Base-by-base conservation (phyloP, 371 early-diverging fungal species). In the Mortierella sp. region DNA sequence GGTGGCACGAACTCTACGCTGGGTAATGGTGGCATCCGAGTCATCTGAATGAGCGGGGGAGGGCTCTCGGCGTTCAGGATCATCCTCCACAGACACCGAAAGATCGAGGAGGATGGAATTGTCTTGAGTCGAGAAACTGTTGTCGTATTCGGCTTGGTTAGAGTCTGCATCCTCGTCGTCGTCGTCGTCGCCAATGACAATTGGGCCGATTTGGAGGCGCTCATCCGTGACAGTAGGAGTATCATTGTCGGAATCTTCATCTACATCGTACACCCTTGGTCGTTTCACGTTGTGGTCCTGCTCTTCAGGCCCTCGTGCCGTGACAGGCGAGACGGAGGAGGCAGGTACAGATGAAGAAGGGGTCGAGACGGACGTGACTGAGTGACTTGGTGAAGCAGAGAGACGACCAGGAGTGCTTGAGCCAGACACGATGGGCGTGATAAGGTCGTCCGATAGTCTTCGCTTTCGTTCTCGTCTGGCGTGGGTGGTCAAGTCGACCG, bases 161-260 rank as follows among this genome's bases (percentile, higher is more conserved):
- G 58, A 58, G 34, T 31, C 64, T 5, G 45, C n/a, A 40, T 68
- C 64, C n/a, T 48, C 58, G 16, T 47, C 55, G 37, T 77, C 64
- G 40, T 68, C 73, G 43, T 78, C 73, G 37, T 78, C 79, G 44
- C 50, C 79, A 65, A 78, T 47, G 37, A 73, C 58, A 39, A 78
- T 68, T 8, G 65, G 41, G 40, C 61, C 34, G 39, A 29, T 24
- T 14, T 66, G 52, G 10, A 13, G 68, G 26, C 19, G 39, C 11
- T 24, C 58, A 14, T 19, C 10, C 19, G 44, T n/a, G 22, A 34
- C 69, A n/a, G n/a, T n/a, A n/a, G 64, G 37, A 40, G 47, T 8
- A n/a, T 52, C 45, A 5, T 65, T 50, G 48, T 69, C 44, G 8
- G 44, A 39, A 29, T 50, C 68, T 48, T 71, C 34, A 43, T 71